phyloP scores from a whole-genome alignment of 2,329 filamentous ascomycete species.

The Tolypocladium paradoxum region DNA sequence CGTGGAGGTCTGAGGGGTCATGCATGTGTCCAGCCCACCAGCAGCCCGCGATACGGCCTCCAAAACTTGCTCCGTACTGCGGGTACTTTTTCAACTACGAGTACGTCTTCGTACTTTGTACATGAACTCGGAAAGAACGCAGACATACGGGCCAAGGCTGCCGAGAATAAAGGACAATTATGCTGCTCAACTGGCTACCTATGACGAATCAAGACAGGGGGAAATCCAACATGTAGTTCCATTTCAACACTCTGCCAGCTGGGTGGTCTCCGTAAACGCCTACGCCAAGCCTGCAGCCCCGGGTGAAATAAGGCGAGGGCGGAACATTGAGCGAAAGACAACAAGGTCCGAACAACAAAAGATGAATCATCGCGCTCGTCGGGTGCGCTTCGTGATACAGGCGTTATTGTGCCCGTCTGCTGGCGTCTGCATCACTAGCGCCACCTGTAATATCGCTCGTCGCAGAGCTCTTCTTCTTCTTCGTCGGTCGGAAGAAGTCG shows the following conservation, averaged over 20 bases:
- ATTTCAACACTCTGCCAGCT: background rate
- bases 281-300: background rate
- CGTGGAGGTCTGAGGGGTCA: background rate
- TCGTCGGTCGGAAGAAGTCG: conserved; percentile 25
- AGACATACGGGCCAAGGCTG: background rate
- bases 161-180: background rate
- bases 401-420: background rate
- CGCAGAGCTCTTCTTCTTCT: conserved; percentile 18
- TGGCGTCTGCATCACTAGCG: background rate
- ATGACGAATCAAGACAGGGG: background rate
- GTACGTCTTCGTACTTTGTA: too few species aligned
- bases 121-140: background rate
- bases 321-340: background rate
- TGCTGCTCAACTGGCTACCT: background rate
- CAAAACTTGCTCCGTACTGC: background rate
- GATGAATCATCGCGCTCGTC: background rate
- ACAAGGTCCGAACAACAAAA: background rate
- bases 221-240: background rate
- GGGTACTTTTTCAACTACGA: too few species aligned
- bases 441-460: background rate
- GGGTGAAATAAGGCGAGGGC: background rate
- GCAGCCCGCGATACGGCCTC: background rate
- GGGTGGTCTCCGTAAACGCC: background rate
- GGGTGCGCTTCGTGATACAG: background rate
- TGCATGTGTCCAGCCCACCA: background rate